Percentiles rank a stretch among this genome's conserved stretches.
Evolutionary conservation across 192 early-diverging fungal genomes (phyloP).

Genomic region (Coemansia biformis): DNA sequence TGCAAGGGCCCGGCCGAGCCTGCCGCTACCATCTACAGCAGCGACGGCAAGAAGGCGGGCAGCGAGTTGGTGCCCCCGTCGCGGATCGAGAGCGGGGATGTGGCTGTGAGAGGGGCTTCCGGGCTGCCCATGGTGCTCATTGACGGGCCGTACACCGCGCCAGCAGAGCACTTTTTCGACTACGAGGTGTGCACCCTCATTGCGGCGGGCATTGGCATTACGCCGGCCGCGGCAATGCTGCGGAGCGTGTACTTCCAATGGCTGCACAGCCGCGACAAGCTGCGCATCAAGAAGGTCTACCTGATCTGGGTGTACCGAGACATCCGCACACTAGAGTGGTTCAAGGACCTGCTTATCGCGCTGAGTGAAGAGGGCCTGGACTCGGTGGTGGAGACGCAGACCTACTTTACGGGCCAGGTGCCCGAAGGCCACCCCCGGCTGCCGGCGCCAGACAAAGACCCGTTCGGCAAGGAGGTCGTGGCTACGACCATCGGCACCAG

Average conservation of each 20-base stretch:
- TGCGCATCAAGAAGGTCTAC: constrained; percentile 61
- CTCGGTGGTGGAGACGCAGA: constrained; percentile 62
- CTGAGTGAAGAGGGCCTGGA: constrained; percentile 59
- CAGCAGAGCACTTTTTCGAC: constrained; percentile 72
- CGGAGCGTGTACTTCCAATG: constrained; percentile 69
- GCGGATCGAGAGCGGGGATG: constrained; percentile 1
- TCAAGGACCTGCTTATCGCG: constrained; percentile 66
- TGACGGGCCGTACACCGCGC: constrained; percentile 68
- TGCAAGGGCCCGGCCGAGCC: neutral
- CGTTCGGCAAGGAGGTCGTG: constrained; percentile 55
- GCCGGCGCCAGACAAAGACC: constrained; percentile 29
- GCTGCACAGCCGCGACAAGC: constrained; percentile 53
- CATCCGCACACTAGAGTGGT: constrained; percentile 69
- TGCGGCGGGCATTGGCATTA: constrained; percentile 79
- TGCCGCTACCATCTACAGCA: neutral
- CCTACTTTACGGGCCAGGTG: constrained; percentile 65
- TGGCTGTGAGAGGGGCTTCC: constrained; percentile 14
- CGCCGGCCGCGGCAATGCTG: constrained; percentile 68
- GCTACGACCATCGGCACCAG: constrained; percentile 59
- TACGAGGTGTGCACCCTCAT: constrained; percentile 64
- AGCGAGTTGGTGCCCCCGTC: constrained; percentile 3
- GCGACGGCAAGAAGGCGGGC: neutral
- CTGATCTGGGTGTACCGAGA: constrained; percentile 80
- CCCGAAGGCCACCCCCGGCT: constrained; percentile 45
- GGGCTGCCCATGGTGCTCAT: constrained; percentile 56